Conservation (phyloP, 2,329 filamentous ascomycete genomes). For the Botrytis cinerea region DNA sequence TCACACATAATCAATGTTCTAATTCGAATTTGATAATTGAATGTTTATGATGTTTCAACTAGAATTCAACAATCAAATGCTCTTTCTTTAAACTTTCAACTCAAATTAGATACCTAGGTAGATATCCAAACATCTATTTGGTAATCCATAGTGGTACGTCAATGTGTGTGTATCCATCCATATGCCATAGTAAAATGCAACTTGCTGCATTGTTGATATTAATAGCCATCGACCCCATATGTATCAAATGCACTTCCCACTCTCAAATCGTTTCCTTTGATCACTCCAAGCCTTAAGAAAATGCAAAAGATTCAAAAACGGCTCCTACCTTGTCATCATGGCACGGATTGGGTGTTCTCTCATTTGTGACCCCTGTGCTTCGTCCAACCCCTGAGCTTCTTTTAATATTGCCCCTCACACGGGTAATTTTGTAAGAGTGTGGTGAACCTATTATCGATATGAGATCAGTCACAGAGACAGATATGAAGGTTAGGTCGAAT, state of each 20-base stretch:
- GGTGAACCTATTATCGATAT: conserved; percentile 7
- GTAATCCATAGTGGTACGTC: not conserved
- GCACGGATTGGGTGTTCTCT: not conserved
- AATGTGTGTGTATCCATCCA: not conserved
- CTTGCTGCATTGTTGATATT: not conserved
- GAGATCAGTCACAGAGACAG: not conserved
- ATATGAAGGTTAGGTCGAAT: not conserved
- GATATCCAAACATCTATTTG: not conserved
- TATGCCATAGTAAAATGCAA: not conserved
- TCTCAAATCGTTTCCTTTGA: not conserved
- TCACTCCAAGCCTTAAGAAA: not conserved
- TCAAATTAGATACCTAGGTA: not conserved
- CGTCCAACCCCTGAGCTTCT: not conserved
- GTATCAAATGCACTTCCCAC: not conserved
- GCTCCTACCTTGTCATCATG: not conserved
- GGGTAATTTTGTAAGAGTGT: not conserved
- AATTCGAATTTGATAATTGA: not conserved
- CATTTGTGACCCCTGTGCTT: conserved; percentile 4
- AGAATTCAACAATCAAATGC: not conserved
- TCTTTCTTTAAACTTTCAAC: not conserved
- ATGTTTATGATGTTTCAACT: not conserved
- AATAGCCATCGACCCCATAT: not conserved
- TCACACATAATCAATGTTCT: not conserved
- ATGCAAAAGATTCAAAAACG: not conserved
- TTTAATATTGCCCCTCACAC: conserved; percentile 12